Conservation (phyloP, 1,284 basidiomycete species). For the Leccinum subspadiceum region DNA sequence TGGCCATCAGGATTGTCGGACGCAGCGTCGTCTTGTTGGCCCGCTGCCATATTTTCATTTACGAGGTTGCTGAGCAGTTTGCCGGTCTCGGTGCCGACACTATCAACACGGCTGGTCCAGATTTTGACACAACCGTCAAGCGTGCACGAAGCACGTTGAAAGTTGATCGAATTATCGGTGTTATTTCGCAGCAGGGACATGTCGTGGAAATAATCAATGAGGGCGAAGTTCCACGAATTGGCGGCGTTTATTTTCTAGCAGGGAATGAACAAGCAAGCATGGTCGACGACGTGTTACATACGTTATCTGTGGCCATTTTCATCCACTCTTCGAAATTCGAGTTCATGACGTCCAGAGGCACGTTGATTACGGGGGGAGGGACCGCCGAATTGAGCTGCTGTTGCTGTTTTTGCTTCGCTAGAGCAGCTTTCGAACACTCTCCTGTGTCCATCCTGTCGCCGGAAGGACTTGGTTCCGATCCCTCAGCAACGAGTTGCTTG, state of each 20-base stretch:
- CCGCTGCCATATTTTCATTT: conserved; percentile 57
- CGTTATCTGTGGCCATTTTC: conserved; percentile 99
- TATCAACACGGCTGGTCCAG: conserved; percentile 98
- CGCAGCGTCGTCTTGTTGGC: conserved; percentile 55
- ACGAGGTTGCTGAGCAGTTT: conserved; percentile 93
- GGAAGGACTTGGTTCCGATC: conserved; percentile 50
- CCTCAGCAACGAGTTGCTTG: conserved; percentile 54
- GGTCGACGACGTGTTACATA: conserved; percentile 40
- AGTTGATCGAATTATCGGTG: conserved; percentile 94
- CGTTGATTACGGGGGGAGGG: conserved; percentile 56
- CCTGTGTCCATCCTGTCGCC: conserved; percentile 39
- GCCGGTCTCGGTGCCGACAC: conserved; percentile 94
- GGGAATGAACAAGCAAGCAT: conserved; percentile 13
- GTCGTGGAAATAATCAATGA: conserved; percentile 99
- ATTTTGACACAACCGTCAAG: conserved; percentile 99
- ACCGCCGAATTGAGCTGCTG: conserved; percentile 61
- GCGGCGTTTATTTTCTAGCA: conserved; percentile 95
- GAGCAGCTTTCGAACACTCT: conserved; percentile 42
- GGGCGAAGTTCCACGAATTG: conserved; percentile 97
- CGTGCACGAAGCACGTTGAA: conserved; percentile 96
- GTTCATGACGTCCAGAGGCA: conserved; percentile 77
- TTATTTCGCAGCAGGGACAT: conserved; percentile 95
- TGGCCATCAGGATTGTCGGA: conserved; percentile 63
- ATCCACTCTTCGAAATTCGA: conserved; percentile 99
- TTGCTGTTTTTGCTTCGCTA: conserved; percentile 57